Percentiles rank a stretch among this genome's conserved stretches.
phyloP scores from a whole-genome alignment of 495 filamentous ascomycete species.

The Xylaria curta region DNA sequence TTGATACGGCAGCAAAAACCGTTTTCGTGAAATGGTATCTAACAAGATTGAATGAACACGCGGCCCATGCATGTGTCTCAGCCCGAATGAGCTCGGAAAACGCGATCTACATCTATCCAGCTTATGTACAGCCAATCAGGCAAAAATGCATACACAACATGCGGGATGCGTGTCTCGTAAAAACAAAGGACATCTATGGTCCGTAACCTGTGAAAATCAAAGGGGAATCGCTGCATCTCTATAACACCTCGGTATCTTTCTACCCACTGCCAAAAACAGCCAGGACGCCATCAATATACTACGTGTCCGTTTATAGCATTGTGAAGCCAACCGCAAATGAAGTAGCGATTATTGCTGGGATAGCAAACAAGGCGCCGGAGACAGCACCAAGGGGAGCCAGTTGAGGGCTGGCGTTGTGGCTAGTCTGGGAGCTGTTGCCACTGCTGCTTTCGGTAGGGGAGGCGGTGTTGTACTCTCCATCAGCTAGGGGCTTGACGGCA shows the following conservation, averaged over 20 bases:
- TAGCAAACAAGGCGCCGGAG: constrained; percentile 34
- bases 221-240: constrained; percentile 24
- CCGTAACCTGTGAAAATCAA: constrained; percentile 26
- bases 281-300: constrained; percentile 33
- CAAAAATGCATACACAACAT: constrained; percentile 23
- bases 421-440: constrained; percentile 14
- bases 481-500: constrained; percentile 49
- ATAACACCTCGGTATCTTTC: constrained; percentile 23
- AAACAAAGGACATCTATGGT: constrained; percentile 23
- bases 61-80: neutral
- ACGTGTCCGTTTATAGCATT: constrained; percentile 34
- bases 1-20: neutral
- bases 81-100: constrained; percentile 8
- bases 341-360: constrained; percentile 37
- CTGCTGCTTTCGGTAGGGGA: constrained; percentile 1
- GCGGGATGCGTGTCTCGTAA: constrained; percentile 21
- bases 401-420: constrained; percentile 32
- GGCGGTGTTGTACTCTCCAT: constrained; percentile 46
- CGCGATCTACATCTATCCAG: constrained; percentile 16
- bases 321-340: constrained; percentile 38
- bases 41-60: neutral
- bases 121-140: constrained; percentile 27
- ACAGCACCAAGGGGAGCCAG: constrained; percentile 32
- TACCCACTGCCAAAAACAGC: constrained; percentile 21
- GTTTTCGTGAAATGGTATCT: constrained; percentile 11